A percentile compares a stretch with the other conserved stretches of the same genome.
phyloP scores from a whole-genome alignment of 441 rosid species.

The Gossypium trilobum region DNA sequence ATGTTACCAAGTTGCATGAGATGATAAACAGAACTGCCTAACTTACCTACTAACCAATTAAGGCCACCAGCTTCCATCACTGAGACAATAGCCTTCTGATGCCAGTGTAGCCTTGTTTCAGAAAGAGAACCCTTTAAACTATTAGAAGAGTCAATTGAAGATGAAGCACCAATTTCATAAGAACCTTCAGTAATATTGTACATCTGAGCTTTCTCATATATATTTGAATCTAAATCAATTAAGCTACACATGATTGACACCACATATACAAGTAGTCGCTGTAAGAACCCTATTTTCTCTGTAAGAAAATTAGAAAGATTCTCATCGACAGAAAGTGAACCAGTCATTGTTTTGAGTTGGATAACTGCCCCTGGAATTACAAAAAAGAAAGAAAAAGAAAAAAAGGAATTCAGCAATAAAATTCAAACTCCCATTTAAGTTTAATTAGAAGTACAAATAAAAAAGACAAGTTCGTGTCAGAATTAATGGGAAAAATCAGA shows the following conservation, averaged over 20 bases:
- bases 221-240: conserved; percentile 39
- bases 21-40: conserved; percentile 41
- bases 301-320: conserved; percentile 28
- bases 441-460: neutral
- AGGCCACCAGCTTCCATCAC: conserved; percentile 89
- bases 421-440: neutral
- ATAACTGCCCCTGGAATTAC: conserved; percentile 50
- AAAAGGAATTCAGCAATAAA: neutral
- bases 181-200: conserved; percentile 23
- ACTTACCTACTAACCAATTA: conserved; percentile 95
- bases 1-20: conserved; percentile 1
- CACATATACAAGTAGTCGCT: conserved; percentile 46
- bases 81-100: conserved; percentile 58
- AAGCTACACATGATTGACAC: conserved; percentile 49
- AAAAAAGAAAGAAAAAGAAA: neutral
- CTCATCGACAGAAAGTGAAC: conserved; percentile 48
- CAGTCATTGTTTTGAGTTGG: conserved; percentile 53
- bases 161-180: conserved; percentile 19
- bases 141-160: conserved; percentile 25
- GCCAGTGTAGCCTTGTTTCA: conserved; percentile 49
- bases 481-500: conserved; percentile 1
- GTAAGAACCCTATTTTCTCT: conserved; percentile 46
- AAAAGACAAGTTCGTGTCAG: neutral
- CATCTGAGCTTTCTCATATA: conserved; percentile 32
- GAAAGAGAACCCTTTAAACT: conserved; percentile 25